These are phyloP conservation scores for Candida wancherniae DNA, from an alignment of 805 yeast species.

Conservation along the genomic window DNA sequence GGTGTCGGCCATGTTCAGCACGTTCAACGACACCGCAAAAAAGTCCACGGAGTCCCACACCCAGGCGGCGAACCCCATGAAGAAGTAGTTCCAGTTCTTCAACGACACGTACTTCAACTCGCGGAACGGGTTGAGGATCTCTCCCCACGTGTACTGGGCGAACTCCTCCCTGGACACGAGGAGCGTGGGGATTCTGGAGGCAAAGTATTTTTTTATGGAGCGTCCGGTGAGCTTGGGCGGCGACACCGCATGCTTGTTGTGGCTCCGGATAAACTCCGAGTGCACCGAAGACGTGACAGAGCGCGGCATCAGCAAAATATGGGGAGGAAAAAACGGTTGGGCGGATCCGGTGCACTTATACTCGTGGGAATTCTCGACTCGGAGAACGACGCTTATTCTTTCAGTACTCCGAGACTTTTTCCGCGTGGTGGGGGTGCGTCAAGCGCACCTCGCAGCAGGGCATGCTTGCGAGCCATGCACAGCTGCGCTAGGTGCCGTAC, in stretches of 20 bases:
- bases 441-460: too few species aligned
- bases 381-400: too few species aligned
- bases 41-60: constrained; percentile 65
- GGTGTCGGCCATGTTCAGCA: constrained; percentile 41
- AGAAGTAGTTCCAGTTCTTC: constrained; percentile 49
- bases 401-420: too few species aligned
- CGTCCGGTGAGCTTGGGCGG: constrained; percentile 29
- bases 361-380: too few species aligned
- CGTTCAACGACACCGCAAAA: constrained; percentile 53
- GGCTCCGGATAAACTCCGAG: constrained; percentile 10
- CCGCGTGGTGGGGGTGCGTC: too few species aligned
- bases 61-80: constrained; percentile 55
- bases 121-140: constrained; percentile 39
- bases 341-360: too few species aligned
- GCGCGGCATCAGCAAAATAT: constrained; percentile 3
- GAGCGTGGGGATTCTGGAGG: constrained; percentile 47
- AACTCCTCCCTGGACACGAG: constrained; percentile 42
- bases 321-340: too few species aligned
- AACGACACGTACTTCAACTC: constrained; percentile 13
- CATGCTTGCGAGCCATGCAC: too few species aligned
- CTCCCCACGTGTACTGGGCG: constrained; percentile 30
- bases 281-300: constrained; percentile 14
- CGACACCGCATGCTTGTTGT: constrained; percentile 14
- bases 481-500: too few species aligned
- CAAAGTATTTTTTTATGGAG: constrained; percentile 33